phyloP scores from a whole-genome alignment of 2,329 filamentous ascomycete species.

The Whalleya microplaca region DNA sequence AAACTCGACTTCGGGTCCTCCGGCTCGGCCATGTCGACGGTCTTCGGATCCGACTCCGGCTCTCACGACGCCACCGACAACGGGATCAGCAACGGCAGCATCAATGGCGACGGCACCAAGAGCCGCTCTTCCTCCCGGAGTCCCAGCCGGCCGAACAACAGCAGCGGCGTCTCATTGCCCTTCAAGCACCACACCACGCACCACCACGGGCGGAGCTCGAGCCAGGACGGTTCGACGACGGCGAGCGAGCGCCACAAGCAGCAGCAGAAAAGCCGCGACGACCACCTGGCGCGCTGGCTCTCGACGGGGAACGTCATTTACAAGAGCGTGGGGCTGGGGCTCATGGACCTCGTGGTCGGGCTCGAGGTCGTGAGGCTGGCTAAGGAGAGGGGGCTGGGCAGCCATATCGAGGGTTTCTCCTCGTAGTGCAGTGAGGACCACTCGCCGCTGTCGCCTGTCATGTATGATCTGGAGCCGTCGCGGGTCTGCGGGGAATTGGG shows the following conservation, averaged over 20 bases:
- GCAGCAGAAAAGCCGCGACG: slow-evolving; percentile 50
- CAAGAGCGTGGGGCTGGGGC: slow-evolving; percentile 67
- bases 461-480: slow-evolving; percentile 12
- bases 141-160: slow-evolving; percentile 32
- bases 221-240: slow-evolving; percentile 27
- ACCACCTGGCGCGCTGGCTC: slow-evolving; percentile 59
- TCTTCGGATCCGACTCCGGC: slow-evolving; percentile 42
- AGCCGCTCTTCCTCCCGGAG: slow-evolving; percentile 37
- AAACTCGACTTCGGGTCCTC: slow-evolving; percentile 33
- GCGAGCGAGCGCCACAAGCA: slow-evolving; percentile 18
- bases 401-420: slow-evolving; percentile 56
- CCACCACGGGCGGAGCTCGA: slow-evolving; percentile 37
- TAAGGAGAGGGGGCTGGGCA: slow-evolving; percentile 57
- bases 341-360: slow-evolving; percentile 69
- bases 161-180: slow-evolving; percentile 27
- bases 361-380: slow-evolving; percentile 61
- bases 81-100: slow-evolving; percentile 29
- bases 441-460: slow-evolving; percentile 15
- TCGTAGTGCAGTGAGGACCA: slow-evolving; percentile 27
- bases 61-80: too few relatives aligned
- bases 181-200: slow-evolving; percentile 12
- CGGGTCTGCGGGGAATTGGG: neutral
- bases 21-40: slow-evolving; percentile 46
- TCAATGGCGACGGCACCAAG: slow-evolving; percentile 35
- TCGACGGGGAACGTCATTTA: slow-evolving; percentile 68